These are phyloP conservation scores for Scutellaria barbata DNA, from an alignment of 257 asterid species.

Conservation along the genomic window DNA sequence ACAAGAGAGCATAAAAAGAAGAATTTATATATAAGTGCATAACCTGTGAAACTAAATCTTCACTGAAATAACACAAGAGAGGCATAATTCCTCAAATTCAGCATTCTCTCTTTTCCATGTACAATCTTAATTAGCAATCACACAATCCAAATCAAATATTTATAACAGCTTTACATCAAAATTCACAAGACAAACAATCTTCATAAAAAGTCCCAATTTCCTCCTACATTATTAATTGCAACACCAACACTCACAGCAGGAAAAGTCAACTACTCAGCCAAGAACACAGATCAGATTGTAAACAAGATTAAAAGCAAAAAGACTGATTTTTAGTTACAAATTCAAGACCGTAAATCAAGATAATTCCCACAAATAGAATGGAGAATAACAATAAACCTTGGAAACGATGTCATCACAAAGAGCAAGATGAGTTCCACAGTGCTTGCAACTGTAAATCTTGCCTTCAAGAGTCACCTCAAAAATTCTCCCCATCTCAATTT, in stretches of 20 bases:
- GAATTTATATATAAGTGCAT: not conserved
- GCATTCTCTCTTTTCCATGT: not conserved
- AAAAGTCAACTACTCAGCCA: constrained; percentile 36
- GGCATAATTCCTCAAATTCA: not conserved
- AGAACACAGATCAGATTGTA: constrained; percentile 14
- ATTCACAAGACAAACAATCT: constrained; percentile 4
- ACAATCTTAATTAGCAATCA: not conserved
- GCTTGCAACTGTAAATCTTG: constrained; percentile 82
- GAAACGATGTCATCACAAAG: constrained; percentile 68
- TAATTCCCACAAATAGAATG: constrained; percentile 29
- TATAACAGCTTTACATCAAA: not conserved
- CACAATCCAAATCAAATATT: constrained; percentile 3
- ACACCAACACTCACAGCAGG: constrained; percentile 14
- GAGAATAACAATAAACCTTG: constrained; percentile 53
- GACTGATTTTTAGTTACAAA: not conserved
- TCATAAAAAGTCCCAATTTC: not conserved
- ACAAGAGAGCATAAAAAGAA: not conserved
- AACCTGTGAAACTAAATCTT: not conserved
- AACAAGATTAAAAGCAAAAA: constrained; percentile 11
- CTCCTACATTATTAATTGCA: not conserved
- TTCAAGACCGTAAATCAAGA: constrained; percentile 25
- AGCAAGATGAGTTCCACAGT: constrained; percentile 86
- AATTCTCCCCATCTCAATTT: constrained; percentile 68
- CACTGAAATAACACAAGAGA: not conserved
- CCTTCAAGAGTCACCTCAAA: constrained; percentile 78